These are phyloP conservation scores for Coccomyxa sp. DNA, from an alignment of 139 green algal species.

Conservation along the genomic window DNA sequence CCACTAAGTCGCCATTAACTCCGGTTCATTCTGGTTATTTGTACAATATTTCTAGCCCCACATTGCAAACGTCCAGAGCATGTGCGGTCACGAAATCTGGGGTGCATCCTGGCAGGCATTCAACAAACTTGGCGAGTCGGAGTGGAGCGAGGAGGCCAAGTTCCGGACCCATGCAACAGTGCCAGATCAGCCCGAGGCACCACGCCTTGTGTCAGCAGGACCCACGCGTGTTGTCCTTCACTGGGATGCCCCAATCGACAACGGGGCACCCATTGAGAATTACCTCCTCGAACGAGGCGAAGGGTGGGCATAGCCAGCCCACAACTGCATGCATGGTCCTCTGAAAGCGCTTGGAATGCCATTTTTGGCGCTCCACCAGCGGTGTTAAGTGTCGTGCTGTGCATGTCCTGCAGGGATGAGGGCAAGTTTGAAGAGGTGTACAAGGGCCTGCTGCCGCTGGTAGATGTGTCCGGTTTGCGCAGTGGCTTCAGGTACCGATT, in stretches of 20 bases:
- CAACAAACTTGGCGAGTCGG: slow-evolving; percentile 47
- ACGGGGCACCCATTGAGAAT: slow-evolving; percentile 44
- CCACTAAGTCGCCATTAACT: too few species aligned
- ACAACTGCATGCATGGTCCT: not conserved
- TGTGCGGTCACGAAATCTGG: too few species aligned
- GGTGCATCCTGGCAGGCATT: slow-evolving; percentile 26
- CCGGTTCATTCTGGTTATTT: not conserved
- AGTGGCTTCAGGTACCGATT: slow-evolving; percentile 58
- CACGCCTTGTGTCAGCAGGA: slow-evolving; percentile 10
- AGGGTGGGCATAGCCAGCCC: not conserved
- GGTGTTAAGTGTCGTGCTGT: not conserved
- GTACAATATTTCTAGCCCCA: not conserved
- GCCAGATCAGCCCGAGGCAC: slow-evolving; percentile 35
- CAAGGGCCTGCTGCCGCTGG: not conserved
- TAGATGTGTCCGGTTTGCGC: slow-evolving; percentile 27
- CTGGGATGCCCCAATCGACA: slow-evolving; percentile 32
- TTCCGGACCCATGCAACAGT: slow-evolving; percentile 63
- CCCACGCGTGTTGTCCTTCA: not conserved
- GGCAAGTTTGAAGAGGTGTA: not conserved
- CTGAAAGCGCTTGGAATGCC: too few species aligned
- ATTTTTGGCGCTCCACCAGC: too few species aligned
- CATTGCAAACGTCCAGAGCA: too few species aligned
- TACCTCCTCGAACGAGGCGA: slow-evolving; percentile 69
- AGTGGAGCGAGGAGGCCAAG: slow-evolving; percentile 42
- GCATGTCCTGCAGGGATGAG: not conserved